Conservation (phyloP, 306 rosid species). For the Ceratonia siliqua region DNA sequence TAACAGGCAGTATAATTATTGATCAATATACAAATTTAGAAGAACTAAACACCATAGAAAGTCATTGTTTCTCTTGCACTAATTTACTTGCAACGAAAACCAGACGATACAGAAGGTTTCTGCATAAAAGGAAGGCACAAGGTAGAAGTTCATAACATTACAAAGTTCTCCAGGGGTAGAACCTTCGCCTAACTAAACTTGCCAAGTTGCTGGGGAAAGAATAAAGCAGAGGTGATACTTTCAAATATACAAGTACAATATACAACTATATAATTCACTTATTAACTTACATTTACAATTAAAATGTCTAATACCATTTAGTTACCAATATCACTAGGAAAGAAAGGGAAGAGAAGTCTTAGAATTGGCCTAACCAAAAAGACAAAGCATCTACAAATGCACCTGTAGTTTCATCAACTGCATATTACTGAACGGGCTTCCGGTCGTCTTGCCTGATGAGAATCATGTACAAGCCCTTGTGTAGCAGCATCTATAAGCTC, state of each 20-base stretch:
- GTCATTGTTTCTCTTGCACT: not conserved
- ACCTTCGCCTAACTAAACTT: not conserved
- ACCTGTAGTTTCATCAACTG: not conserved
- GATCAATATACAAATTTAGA: not conserved
- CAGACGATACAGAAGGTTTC: not conserved
- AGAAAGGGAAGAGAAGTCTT: not conserved
- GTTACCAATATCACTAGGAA: conserved; percentile 15
- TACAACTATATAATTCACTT: not conserved
- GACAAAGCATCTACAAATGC: conserved; percentile 1
- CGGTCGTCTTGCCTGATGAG: conserved; percentile 3
- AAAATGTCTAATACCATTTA: not conserved
- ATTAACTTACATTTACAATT: not conserved
- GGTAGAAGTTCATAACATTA: not conserved
- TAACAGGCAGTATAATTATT: not conserved
- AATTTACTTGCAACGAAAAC: not conserved
- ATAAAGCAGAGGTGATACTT: not conserved
- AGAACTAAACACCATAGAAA: not conserved
- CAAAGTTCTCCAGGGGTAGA: not conserved
- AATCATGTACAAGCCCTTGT: conserved; percentile 19
- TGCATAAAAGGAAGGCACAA: not conserved
- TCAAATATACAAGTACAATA: not conserved
- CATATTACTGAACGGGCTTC: conserved; percentile 16
- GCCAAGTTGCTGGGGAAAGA: not conserved
- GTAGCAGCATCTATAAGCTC: not conserved
- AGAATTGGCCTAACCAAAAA: not conserved